Conservation (phyloP, 371 early-diverging fungal species). For the Apophysomyces sp. region DNA sequence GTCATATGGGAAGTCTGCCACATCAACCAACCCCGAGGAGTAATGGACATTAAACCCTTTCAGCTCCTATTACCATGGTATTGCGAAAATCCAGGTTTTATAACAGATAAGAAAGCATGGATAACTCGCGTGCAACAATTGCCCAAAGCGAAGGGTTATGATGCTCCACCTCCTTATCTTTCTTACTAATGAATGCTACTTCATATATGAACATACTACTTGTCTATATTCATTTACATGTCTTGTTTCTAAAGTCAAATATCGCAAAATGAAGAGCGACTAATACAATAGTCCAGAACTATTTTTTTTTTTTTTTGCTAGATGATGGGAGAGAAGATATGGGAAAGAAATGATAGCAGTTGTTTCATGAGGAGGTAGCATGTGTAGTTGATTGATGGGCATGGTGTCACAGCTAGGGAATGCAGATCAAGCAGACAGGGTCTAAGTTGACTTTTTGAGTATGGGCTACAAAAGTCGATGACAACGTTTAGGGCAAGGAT, state of each 20-base stretch:
- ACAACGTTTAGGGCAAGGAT: constrained; percentile 1
- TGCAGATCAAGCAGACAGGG: background rate
- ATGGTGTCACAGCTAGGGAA: background rate
- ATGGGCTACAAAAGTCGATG: background rate
- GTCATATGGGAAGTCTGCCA: background rate
- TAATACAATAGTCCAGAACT: too few species aligned
- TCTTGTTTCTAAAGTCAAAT: too few species aligned
- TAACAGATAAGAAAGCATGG: background rate
- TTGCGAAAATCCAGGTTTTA: background rate
- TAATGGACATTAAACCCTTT: background rate
- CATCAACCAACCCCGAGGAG: background rate
- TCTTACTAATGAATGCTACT: too few species aligned
- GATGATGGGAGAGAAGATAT: background rate
- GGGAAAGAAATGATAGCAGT: background rate
- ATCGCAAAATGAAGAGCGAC: too few species aligned
- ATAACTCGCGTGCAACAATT: background rate
- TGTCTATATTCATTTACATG: too few species aligned
- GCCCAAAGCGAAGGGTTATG: background rate
- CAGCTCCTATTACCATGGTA: background rate
- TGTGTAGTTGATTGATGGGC: background rate
- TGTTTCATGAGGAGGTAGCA: background rate
- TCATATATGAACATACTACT: too few species aligned
- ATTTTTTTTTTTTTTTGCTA: background rate
- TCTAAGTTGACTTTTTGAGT: background rate
- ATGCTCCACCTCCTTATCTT: too few species aligned